These are phyloP conservation scores for Neophaeococcomyces mojaviensis DNA, from an alignment of 2,329 filamentous ascomycete species.

Conservation along the genomic window DNA sequence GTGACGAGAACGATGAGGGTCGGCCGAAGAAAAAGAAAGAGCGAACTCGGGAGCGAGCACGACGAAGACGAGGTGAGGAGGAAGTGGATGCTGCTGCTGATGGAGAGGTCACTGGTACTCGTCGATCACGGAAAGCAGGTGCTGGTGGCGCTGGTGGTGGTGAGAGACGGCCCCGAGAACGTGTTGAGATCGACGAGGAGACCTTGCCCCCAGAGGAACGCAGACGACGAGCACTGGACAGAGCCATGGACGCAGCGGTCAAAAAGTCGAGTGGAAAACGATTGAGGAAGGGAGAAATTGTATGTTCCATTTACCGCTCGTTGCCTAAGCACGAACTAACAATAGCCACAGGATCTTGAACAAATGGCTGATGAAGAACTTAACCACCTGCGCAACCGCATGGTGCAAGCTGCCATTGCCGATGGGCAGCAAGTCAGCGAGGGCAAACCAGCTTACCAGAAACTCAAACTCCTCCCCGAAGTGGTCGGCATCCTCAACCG, in stretches of 20 bases:
- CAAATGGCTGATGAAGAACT: constrained; percentile 86
- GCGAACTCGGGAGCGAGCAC: constrained; percentile 46
- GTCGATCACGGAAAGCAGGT: constrained; percentile 46
- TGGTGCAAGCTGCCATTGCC: constrained; percentile 81
- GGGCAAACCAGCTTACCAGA: constrained; percentile 77
- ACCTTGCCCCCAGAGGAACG: constrained; percentile 63
- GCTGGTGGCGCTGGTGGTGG: too few relatives aligned
- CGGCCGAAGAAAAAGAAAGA: constrained; percentile 63
- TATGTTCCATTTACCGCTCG: constrained; percentile 39
- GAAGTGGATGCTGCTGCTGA: constrained; percentile 44
- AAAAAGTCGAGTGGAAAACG: constrained; percentile 68
- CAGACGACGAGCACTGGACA: constrained; percentile 73
- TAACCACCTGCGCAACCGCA: constrained; percentile 74
- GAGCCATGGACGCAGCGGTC: constrained; percentile 78
- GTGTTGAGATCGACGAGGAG: constrained; percentile 65
- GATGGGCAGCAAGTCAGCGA: constrained; percentile 76
- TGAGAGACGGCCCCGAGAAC: constrained; percentile 42
- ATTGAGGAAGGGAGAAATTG: constrained; percentile 80
- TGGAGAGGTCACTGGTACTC: constrained; percentile 48
- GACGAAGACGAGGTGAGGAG: constrained; percentile 60
- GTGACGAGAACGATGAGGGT: constrained; percentile 53
- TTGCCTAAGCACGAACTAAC: constrained; percentile 3
- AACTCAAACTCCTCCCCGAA: constrained; percentile 86
- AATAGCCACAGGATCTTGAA: constrained; percentile 64
- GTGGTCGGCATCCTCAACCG: constrained; percentile 83